Evolutionary conservation across 2,329 filamentous ascomycete species (phyloP).

Genomic region (Stachybotrys chartarum): DNA sequence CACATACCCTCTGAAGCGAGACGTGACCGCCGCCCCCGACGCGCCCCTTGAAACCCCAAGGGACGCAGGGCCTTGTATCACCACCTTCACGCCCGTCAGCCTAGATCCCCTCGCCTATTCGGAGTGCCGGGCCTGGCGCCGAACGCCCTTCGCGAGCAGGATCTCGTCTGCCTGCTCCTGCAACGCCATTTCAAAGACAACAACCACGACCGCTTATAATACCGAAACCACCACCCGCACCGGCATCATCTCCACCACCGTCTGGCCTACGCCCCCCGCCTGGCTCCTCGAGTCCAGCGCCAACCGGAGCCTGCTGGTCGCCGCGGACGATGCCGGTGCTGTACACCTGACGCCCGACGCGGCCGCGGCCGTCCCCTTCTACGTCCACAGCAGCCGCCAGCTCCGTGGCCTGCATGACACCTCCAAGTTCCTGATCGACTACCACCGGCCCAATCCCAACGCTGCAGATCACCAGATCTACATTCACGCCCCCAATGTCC

Average conservation of each 20-base stretch:
- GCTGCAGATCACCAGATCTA: neutral
- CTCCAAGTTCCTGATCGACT: neutral
- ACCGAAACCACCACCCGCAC: neutral
- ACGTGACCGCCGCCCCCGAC: neutral
- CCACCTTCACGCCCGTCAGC: neutral
- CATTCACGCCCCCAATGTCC: neutral
- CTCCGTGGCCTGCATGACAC: neutral
- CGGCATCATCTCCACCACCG: neutral
- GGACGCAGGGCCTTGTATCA: neutral
- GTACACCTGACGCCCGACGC: neutral
- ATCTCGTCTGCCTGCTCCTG: neutral
- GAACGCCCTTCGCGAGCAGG: neutral
- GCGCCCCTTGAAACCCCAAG: neutral
- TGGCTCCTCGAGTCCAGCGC: neutral
- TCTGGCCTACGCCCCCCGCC: neutral
- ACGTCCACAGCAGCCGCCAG: neutral
- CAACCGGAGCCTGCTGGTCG: neutral
- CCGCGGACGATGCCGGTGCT: neutral
- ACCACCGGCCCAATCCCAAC: neutral
- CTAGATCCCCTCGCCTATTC: neutral
- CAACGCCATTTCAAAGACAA: neutral
- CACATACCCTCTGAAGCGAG: neutral
- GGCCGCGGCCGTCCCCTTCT: neutral
- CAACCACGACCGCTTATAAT: neutral
- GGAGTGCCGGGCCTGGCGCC: neutral